Evolutionary conservation across 2,329 filamentous ascomycete genomes (phyloP).

Genomic region (Neurospora sp.): DNA sequence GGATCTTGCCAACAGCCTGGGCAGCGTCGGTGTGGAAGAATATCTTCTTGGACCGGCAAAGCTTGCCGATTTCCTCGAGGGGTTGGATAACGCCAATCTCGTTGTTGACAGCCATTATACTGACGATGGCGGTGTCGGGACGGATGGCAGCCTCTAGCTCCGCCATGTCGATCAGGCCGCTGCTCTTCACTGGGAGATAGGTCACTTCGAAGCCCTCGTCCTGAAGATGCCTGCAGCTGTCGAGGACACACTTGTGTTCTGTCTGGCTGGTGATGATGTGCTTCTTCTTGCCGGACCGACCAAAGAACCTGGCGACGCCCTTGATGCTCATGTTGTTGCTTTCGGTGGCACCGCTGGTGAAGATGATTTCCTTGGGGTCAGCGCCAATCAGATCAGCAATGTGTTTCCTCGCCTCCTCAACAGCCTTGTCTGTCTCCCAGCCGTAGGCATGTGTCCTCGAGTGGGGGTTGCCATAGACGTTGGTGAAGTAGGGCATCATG

Average conservation of each 20-base stretch:
- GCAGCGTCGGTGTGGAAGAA: constrained; percentile 98
- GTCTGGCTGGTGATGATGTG: constrained; percentile 97
- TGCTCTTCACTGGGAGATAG: constrained; percentile 84
- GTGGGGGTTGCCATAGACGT: constrained; percentile 93
- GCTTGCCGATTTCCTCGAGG: constrained; percentile 80
- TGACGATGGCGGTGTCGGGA: constrained; percentile 85
- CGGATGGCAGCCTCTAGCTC: constrained; percentile 82
- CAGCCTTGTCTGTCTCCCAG: constrained; percentile 93
- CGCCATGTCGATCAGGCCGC: constrained; percentile 76
- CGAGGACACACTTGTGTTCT: constrained; percentile 97
- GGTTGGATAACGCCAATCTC: constrained; percentile 99
- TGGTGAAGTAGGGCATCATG: constrained; percentile 92
- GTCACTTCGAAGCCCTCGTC: constrained; percentile 95
- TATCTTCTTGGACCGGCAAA: constrained; percentile 84
- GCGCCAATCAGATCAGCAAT: constrained; percentile 84
- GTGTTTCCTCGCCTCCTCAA: constrained; percentile 77
- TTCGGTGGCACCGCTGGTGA: constrained; percentile 95
- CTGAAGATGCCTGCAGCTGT: constrained; percentile 93
- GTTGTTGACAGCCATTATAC: constrained; percentile 98
- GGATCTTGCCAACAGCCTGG: constrained; percentile 97
- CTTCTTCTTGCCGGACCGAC: constrained; percentile 88
- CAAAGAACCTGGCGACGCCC: constrained; percentile 92
- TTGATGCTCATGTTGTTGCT: constrained; percentile 99
- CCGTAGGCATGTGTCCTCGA: constrained; percentile 96
- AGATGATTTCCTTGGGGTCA: constrained; percentile 96